These are phyloP conservation scores for Hypoxylon sp. DNA, from an alignment of 2,329 filamentous ascomycete genomes.

Conservation along the genomic window DNA sequence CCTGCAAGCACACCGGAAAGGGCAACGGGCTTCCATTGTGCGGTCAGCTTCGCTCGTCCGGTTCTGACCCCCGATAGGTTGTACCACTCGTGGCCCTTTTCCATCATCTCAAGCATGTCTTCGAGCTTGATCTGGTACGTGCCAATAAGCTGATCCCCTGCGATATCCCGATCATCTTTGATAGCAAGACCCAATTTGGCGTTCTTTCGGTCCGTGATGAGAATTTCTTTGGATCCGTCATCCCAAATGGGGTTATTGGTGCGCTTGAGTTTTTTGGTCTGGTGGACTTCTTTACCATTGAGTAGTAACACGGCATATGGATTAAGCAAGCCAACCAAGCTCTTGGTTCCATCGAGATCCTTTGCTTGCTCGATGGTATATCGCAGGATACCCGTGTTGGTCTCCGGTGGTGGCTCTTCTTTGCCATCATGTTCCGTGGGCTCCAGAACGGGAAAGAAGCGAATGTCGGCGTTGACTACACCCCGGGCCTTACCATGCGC, in stretches of 20 bases:
- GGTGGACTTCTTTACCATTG: slow-evolving; percentile 92
- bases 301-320: slow-evolving; percentile 91
- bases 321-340: slow-evolving; percentile 89
- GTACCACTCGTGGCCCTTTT: slow-evolving; percentile 97
- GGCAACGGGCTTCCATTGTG: slow-evolving; percentile 96
- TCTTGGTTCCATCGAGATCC: slow-evolving; percentile 93
- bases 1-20: slow-evolving; percentile 82
- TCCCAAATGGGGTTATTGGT: slow-evolving; percentile 98
- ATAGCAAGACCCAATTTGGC: slow-evolving; percentile 92
- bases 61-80: slow-evolving; percentile 84
- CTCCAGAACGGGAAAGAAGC: slow-evolving; percentile 95
- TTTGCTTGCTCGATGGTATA: slow-evolving; percentile 97
- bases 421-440: slow-evolving; percentile 81
- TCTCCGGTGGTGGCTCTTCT: slow-evolving; percentile 84
- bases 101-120: slow-evolving; percentile 91
- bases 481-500: slow-evolving; percentile 88
- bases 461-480: slow-evolving; percentile 83
- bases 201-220: slow-evolving; percentile 93
- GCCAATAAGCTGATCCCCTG: slow-evolving; percentile 86
- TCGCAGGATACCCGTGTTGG: slow-evolving; percentile 92
- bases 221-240: slow-evolving; percentile 90
- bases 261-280: slow-evolving; percentile 92
- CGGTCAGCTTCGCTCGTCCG: slow-evolving; percentile 89
- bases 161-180: slow-evolving; percentile 93
- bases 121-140: slow-evolving; percentile 96